Percentiles rank a stretch among this genome's conserved stretches.
phyloP scores from a whole-genome alignment of 306 rosid genomes.

The Lathyrus oleraceus region DNA sequence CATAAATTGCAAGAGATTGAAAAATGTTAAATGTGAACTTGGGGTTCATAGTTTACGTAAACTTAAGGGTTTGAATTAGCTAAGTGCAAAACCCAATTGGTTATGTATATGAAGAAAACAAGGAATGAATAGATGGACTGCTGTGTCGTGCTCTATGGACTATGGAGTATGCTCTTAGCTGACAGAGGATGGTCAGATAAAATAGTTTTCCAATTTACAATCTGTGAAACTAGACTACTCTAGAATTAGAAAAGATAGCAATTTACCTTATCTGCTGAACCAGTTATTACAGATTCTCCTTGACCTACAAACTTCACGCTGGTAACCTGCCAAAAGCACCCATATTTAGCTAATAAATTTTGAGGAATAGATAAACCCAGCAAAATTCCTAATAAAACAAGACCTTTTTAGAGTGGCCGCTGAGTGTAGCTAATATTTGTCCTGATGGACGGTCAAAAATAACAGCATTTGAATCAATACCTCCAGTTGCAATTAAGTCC shows the following conservation, averaged over 20 bases:
- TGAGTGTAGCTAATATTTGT: constrained; percentile 86
- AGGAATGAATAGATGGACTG: background rate
- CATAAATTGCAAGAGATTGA: constrained; percentile 4
- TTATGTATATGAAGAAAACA: background rate
- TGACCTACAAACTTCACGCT: constrained; percentile 82
- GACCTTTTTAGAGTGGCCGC: constrained; percentile 97
- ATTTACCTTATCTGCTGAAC: constrained; percentile 89
- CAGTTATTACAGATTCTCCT: constrained; percentile 71
- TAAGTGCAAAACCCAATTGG: background rate
- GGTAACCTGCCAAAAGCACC: constrained; percentile 60
- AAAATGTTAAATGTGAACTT: background rate
- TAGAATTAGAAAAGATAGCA: constrained; percentile 9
- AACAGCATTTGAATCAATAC: constrained; percentile 90
- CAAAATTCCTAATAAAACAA: constrained; percentile 1
- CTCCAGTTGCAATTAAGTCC: constrained; percentile 95
- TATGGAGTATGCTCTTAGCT: background rate
- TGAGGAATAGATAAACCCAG: background rate
- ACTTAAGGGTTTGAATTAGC: background rate
- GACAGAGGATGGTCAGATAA: background rate
- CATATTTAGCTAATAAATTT: constrained; percentile 33
- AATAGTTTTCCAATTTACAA: background rate
- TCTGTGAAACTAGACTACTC: background rate
- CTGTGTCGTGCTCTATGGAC: background rate
- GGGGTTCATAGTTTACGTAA: constrained; percentile 5
- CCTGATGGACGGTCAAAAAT: constrained; percentile 88